Evolutionary conservation across 2,329 filamentous ascomycete genomes (phyloP).

Genomic region (Corynespora cassiicola): DNA sequence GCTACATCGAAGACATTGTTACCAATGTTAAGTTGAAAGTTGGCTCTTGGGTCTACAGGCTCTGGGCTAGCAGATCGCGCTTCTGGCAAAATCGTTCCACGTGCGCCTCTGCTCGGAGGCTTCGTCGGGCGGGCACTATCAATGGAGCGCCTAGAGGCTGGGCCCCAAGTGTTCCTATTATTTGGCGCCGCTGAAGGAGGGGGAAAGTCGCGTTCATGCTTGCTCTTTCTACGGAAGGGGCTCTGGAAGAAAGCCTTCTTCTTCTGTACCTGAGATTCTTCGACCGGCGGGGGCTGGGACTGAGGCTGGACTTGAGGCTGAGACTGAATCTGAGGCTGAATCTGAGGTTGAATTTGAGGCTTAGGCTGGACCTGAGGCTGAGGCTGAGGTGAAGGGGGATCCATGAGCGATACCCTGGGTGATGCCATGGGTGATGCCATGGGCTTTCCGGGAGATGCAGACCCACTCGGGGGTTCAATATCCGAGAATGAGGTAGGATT

Average conservation of each 20-base stretch:
- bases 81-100: slow-evolving; percentile 37
- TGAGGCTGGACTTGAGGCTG: no score
- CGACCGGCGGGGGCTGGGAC: slow-evolving; percentile 30
- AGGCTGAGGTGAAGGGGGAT: neutral
- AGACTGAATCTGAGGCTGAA: slow-evolving; percentile 16
- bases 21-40: slow-evolving; percentile 90
- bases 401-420: no score
- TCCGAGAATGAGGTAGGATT: slow-evolving; percentile 89
- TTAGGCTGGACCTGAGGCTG: neutral
- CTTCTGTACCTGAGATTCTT: slow-evolving; percentile 63
- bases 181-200: slow-evolving; percentile 46
- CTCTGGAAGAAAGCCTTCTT: slow-evolving; percentile 92
- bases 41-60: slow-evolving; percentile 89
- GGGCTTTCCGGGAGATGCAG: slow-evolving; percentile 75
- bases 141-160: slow-evolving; percentile 46
- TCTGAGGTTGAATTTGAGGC: no score
- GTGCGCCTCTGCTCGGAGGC: slow-evolving; percentile 37
- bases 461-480: slow-evolving; percentile 77
- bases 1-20: slow-evolving; percentile 96
- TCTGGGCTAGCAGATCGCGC: slow-evolving; percentile 62
- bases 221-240: slow-evolving; percentile 92
- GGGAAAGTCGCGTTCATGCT: slow-evolving; percentile 71
- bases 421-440: slow-evolving; percentile 41
- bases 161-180: slow-evolving; percentile 62
- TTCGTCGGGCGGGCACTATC: slow-evolving; percentile 54